Evolutionary conservation across 2,329 filamentous ascomycete genomes (phyloP).

Genomic region (Colletotrichum lindemuthianum): DNA sequence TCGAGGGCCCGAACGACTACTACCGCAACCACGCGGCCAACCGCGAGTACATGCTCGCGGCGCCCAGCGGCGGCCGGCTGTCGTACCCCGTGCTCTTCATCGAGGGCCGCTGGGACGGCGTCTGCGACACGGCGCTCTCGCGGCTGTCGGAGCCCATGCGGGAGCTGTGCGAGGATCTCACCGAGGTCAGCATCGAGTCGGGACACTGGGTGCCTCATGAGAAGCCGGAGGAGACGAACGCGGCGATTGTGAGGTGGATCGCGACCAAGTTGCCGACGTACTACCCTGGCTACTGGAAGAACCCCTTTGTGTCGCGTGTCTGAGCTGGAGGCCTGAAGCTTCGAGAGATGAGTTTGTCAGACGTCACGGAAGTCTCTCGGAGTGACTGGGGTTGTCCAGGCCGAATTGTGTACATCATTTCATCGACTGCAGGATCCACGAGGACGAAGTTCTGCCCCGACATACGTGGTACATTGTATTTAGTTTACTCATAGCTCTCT

Average conservation of each 20-base stretch:
- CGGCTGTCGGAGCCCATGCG: slow-evolving; percentile 48
- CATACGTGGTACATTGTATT: too few relatives aligned
- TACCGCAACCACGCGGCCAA: slow-evolving; percentile 57
- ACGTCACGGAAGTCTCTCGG: too few relatives aligned
- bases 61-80: slow-evolving; percentile 44
- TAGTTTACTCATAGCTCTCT: background rate
- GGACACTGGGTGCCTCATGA: slow-evolving; percentile 51
- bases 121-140: slow-evolving; percentile 48
- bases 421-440: too few relatives aligned
- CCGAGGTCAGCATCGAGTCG: slow-evolving; percentile 45
- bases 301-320: slow-evolving; percentile 14
- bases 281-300: slow-evolving; percentile 31
- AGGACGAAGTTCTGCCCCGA: too few relatives aligned
- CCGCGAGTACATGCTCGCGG: slow-evolving; percentile 45
- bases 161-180: slow-evolving; percentile 49
- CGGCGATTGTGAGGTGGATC: slow-evolving; percentile 40
- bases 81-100: slow-evolving; percentile 47
- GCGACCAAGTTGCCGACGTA: slow-evolving; percentile 37
- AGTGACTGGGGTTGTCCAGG: too few relatives aligned
- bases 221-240: slow-evolving; percentile 38
- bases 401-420: too few relatives aligned
- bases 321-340: background rate
- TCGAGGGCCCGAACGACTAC: slow-evolving; percentile 51
- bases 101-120: slow-evolving; percentile 49
- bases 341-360: background rate